phyloP scores from a whole-genome alignment of 116 monocot genomes.

The Dioscorea cayenensis region DNA sequence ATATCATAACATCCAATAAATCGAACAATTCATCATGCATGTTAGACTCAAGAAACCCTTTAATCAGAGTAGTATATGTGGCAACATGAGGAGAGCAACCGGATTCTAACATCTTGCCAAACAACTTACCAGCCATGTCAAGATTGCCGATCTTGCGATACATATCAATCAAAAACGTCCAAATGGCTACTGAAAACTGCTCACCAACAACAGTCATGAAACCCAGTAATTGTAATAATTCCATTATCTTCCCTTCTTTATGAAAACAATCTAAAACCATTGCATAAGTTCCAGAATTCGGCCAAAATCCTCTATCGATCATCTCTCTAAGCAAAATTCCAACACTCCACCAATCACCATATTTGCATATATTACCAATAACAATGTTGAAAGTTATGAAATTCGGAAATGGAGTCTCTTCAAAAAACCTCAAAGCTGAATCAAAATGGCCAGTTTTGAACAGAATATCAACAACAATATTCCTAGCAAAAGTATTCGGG shows the following conservation, averaged over 20 bases:
- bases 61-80: constrained; percentile 54
- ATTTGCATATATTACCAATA: constrained; percentile 29
- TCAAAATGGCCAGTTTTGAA: constrained; percentile 26
- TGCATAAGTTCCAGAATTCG: constrained; percentile 24
- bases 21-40: constrained; percentile 15
- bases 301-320: constrained; percentile 22
- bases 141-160: constrained; percentile 25
- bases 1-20: constrained; percentile 40
- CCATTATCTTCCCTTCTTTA: constrained; percentile 24
- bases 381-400: constrained; percentile 41
- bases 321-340: constrained; percentile 25
- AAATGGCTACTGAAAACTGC: constrained; percentile 24
- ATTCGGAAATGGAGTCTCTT: constrained; percentile 21
- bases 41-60: constrained; percentile 32
- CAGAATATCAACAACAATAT: constrained; percentile 47
- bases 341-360: constrained; percentile 30
- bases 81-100: constrained; percentile 45
- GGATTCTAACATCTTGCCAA: constrained; percentile 36
- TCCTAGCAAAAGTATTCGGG: constrained; percentile 44
- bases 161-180: constrained; percentile 49
- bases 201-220: constrained; percentile 42
- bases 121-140: constrained; percentile 28
- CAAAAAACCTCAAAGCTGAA: constrained; percentile 22
- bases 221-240: constrained; percentile 32
- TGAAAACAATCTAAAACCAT: constrained; percentile 30